These are phyloP conservation scores for Pichia eremophila DNA, from an alignment of 805 yeast genomes.

Conservation along the genomic window DNA sequence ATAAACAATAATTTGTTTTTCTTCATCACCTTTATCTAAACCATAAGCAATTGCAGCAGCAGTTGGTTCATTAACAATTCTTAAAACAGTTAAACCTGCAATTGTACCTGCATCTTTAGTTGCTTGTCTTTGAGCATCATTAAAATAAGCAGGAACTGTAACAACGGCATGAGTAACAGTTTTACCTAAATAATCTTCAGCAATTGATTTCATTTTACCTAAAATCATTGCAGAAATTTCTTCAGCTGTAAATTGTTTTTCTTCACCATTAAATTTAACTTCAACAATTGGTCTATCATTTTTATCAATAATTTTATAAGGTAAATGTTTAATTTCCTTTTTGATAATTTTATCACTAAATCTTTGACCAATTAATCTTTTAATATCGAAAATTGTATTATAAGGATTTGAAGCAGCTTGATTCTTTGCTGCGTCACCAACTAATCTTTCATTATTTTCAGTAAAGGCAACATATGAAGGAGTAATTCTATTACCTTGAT, in stretches of 20 bases:
- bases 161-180: constrained; percentile 85
- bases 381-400: constrained; percentile 92
- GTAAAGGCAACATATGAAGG: constrained; percentile 97
- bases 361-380: constrained; percentile 85
- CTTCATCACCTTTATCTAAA: constrained; percentile 71
- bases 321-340: constrained; percentile 78
- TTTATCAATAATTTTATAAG: constrained; percentile 69
- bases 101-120: constrained; percentile 89
- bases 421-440: constrained; percentile 97
- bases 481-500: constrained; percentile 97
- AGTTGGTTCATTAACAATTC: constrained; percentile 91
- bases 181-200: constrained; percentile 82
- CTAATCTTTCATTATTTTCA: constrained; percentile 77
- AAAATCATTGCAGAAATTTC: constrained; percentile 91
- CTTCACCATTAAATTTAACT: constrained; percentile 84
- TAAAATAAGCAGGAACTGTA: constrained; percentile 89
- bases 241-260: constrained; percentile 83
- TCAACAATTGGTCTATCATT: constrained; percentile 81
- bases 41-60: constrained; percentile 98
- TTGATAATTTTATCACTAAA: constrained; percentile 72
- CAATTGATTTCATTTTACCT: constrained; percentile 84
- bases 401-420: constrained; percentile 95
- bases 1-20: constrained; percentile 83
- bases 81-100: constrained; percentile 80
- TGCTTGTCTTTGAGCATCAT: constrained; percentile 91